Conservation (phyloP, 495 filamentous ascomycete species). For the Penicillium diatomitis region DNA sequence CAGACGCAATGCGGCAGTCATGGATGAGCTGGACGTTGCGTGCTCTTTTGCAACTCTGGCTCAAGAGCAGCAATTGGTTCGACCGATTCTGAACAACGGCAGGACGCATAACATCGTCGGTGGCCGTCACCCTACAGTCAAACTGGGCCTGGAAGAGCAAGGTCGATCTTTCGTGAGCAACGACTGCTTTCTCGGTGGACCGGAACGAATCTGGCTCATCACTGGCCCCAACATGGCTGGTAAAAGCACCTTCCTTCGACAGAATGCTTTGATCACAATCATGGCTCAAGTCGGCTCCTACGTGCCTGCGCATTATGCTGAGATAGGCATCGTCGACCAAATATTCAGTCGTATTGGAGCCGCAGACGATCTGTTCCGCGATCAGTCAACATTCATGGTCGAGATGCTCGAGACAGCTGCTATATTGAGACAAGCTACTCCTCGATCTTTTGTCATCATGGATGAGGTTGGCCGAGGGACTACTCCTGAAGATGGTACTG, state of each 20-base stretch:
- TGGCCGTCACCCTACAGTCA: constrained; percentile 85
- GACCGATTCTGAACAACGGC: constrained; percentile 58
- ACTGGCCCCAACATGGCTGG: constrained; percentile 99
- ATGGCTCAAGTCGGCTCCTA: constrained; percentile 87
- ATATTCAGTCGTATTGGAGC: constrained; percentile 89
- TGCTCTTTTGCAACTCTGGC: constrained; percentile 77
- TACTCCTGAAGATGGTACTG: constrained; percentile 81
- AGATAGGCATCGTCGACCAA: constrained; percentile 80
- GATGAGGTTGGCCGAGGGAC: constrained; percentile 94
- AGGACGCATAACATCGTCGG: constrained; percentile 60
- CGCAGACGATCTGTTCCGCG: constrained; percentile 81
- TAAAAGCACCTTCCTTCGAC: constrained; percentile 89
- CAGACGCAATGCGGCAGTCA: constrained; percentile 74
- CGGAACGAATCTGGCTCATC: constrained; percentile 73
- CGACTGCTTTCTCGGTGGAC: constrained; percentile 66
- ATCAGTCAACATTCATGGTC: constrained; percentile 90
- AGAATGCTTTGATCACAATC: constrained; percentile 89
- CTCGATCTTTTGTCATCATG: constrained; percentile 86
- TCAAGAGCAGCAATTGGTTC: constrained; percentile 56
- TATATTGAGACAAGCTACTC: constrained; percentile 42
- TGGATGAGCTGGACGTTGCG: constrained; percentile 86
- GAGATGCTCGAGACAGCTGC: constrained; percentile 49
- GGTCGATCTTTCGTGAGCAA: constrained; percentile 80
- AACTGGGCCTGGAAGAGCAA: constrained; percentile 65
- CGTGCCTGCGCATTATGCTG: constrained; percentile 78